Conservation (phyloP, 2,329 filamentous ascomycete species). For the Botrytis deweyae region DNA sequence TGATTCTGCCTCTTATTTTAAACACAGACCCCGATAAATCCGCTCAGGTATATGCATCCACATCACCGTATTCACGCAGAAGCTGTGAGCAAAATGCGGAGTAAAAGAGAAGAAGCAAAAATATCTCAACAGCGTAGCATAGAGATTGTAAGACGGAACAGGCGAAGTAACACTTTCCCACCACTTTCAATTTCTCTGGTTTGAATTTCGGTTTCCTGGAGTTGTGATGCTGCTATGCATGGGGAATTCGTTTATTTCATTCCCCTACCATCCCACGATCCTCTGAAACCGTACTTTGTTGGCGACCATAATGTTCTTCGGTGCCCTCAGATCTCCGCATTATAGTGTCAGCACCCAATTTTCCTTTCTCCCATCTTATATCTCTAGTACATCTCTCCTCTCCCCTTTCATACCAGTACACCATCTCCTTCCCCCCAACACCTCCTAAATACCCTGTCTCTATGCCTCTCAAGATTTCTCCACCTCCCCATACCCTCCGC, state of each 20-base stretch:
- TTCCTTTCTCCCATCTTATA: background rate
- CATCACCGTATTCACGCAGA: background rate
- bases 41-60: background rate
- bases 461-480: constrained; percentile 64
- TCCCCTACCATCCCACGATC: background rate
- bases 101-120: background rate
- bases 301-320: background rate
- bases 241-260: background rate
- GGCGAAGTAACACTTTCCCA: background rate
- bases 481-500: constrained; percentile 55
- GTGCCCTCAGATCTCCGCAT: background rate
- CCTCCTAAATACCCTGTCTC: constrained; percentile 52
- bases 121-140: background rate
- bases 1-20: too few species aligned
- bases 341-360: background rate
- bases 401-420: constrained; percentile 33
- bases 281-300: background rate
- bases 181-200: background rate
- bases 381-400: background rate
- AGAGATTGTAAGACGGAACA: background rate
- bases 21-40: background rate
- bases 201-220: background rate
- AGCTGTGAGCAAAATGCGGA: background rate
- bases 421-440: constrained; percentile 44
- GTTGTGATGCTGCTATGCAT: background rate